Percentiles rank a stretch among this genome's conserved stretches.
These are phyloP conservation scores for Gillenia trifoliata DNA, from an alignment of 306 rosid genomes.

Conservation along the genomic window DNA sequence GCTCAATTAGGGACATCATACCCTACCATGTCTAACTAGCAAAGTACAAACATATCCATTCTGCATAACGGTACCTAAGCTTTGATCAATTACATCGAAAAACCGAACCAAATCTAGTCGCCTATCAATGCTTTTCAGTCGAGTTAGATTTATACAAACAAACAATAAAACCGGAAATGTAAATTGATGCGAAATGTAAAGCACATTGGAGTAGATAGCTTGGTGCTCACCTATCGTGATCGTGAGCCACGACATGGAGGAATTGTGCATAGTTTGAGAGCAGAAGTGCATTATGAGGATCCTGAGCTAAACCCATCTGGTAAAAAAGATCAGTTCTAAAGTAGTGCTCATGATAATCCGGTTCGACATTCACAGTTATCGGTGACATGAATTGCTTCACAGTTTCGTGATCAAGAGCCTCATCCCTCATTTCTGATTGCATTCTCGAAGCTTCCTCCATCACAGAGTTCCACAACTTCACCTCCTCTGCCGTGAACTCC, in stretches of 20 bases:
- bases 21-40: too few relatives aligned
- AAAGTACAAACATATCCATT: too few relatives aligned
- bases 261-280: constrained; percentile 80
- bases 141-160: neutral
- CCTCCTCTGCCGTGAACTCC: constrained; percentile 37
- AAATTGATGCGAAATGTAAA: neutral
- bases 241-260: constrained; percentile 60
- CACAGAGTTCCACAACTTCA: constrained; percentile 44
- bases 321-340: constrained; percentile 52
- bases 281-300: constrained; percentile 61
- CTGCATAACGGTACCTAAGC: too few relatives aligned
- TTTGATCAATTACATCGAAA: too few relatives aligned
- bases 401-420: constrained; percentile 39
- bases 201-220: neutral
- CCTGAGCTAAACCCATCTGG: constrained; percentile 33
- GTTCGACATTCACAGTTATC: constrained; percentile 46
- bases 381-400: constrained; percentile 40
- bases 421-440: constrained; percentile 28
- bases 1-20: too few relatives aligned
- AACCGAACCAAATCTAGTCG: neutral
- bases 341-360: constrained; percentile 49
- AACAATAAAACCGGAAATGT: neutral
- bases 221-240: constrained; percentile 45
- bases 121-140: neutral
- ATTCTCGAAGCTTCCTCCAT: constrained; percentile 53